Evolutionary conservation across 352 stramenopile genomes (phyloP), one percentile per base, ranked within the genome.

Genomic region (Phytophthora citricola): DNA sequence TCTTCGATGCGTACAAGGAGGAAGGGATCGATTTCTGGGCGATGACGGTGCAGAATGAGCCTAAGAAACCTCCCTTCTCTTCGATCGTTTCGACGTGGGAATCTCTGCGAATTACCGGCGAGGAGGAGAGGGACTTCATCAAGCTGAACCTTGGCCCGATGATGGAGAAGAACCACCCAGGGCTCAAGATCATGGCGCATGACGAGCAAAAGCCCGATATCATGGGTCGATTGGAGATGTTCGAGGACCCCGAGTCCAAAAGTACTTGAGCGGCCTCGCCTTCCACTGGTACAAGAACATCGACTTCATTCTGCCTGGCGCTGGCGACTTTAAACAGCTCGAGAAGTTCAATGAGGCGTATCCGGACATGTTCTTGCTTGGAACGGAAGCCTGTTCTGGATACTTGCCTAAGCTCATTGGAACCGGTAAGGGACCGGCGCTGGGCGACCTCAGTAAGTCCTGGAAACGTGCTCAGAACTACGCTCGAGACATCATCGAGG

Each of bases 351-450:
- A 83, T 34, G 48, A 74, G 6, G 56, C 64, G 12, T 78, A 87
- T 53, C 79, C 84, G 5, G 71, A 92, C 63, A 55, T 93, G 51
- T 94, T 95, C 56, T 81, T 97, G 38, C 72, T 97, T 5, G 75
- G 71, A 10, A 94, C 85, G 3, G 90, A 97, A 50, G 84, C 81
- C 11, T 96, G 88, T 45, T 59, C 66, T 26, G 83, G 79, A 1
- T 85, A 78, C 43, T 66, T 93, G 53, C 58, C 73, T 51, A 11
- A 24, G 10, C 9, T 49, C 22, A 20, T 49, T 49, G 43, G 43
- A 24, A 49, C 43, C 12, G 40, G 40, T 1, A 46, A 46, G 40
- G 40, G 40, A 26, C 40, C 40, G 17, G 43, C 43, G 9, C 8
- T 49, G 11, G 43, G 22, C 22, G 17, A 49, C 22, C 43, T 31